Conservation (phyloP, 225 moss, liverwort and hornwort genomes). For the Thuidium tamariscinum region DNA sequence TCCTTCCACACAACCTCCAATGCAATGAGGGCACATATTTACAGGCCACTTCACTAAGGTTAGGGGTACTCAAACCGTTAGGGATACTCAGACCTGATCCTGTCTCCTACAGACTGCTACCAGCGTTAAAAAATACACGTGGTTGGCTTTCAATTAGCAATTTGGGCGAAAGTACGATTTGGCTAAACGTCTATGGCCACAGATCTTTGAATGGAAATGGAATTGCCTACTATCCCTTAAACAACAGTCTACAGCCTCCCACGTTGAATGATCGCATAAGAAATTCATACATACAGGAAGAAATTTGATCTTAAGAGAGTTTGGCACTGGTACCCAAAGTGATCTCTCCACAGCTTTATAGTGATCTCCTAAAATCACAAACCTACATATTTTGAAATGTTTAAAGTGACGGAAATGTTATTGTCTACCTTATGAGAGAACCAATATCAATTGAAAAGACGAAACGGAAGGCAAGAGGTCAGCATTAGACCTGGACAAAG, state of each 20-base stretch:
- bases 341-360: neutral
- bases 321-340: neutral
- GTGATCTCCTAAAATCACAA: neutral
- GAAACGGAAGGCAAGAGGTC: neutral
- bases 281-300: neutral
- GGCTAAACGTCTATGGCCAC: neutral
- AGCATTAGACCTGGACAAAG: slow-evolving; percentile 21
- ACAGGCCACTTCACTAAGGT: neutral
- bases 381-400: neutral
- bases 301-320: neutral
- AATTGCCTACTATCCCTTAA: neutral
- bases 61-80: neutral
- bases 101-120: neutral
- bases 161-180: neutral
- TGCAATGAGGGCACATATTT: neutral
- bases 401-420: neutral
- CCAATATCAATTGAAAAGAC: neutral
- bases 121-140: neutral
- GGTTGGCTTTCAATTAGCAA: neutral
- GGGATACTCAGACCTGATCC: neutral
- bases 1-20: neutral
- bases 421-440: neutral
- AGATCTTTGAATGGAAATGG: neutral
- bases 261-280: neutral
- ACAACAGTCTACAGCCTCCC: too few relatives aligned